A percentile compares a stretch with the other conserved stretches of the same genome.
Evolutionary conservation across 2,329 filamentous ascomycete species (phyloP).

Genomic region (Pestalotiopsis sp.): DNA sequence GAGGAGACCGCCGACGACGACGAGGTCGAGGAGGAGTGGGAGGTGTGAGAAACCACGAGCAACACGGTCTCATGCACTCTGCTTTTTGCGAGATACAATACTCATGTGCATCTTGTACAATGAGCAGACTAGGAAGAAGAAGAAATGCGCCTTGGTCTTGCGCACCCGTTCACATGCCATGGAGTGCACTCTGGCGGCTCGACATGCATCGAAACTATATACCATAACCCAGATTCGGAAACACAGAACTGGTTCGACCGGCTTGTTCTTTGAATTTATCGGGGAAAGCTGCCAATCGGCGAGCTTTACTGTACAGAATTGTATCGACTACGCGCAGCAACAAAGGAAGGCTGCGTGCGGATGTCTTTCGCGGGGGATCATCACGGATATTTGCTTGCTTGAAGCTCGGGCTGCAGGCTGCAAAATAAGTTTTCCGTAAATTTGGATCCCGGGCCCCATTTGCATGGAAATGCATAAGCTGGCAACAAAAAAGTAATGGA

Average conservation of each 20-base stretch:
- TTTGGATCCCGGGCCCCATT: background rate
- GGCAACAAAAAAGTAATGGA: background rate
- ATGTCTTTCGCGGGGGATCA: background rate
- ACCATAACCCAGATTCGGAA: background rate
- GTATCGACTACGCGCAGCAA: background rate
- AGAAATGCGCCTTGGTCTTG: background rate
- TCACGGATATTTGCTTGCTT: background rate
- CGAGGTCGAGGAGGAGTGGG: slow-evolving; percentile 36
- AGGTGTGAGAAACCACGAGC: slow-evolving; percentile 28
- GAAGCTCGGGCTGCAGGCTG: background rate
- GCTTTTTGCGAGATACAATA: background rate
- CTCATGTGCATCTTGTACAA: background rate
- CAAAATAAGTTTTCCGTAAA: background rate
- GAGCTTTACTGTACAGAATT: slow-evolving; percentile 2
- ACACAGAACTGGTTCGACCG: background rate
- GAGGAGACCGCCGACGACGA: slow-evolving; percentile 34
- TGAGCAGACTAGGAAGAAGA: background rate
- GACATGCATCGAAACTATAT: background rate
- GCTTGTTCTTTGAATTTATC: background rate
- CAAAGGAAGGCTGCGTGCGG: background rate
- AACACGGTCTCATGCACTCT: background rate
- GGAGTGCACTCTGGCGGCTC: background rate
- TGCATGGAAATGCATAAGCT: background rate
- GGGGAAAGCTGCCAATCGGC: background rate
- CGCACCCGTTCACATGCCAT: background rate